Conservation (phyloP, 352 stramenopile genomes). For the Phytophthora syringae region DNA sequence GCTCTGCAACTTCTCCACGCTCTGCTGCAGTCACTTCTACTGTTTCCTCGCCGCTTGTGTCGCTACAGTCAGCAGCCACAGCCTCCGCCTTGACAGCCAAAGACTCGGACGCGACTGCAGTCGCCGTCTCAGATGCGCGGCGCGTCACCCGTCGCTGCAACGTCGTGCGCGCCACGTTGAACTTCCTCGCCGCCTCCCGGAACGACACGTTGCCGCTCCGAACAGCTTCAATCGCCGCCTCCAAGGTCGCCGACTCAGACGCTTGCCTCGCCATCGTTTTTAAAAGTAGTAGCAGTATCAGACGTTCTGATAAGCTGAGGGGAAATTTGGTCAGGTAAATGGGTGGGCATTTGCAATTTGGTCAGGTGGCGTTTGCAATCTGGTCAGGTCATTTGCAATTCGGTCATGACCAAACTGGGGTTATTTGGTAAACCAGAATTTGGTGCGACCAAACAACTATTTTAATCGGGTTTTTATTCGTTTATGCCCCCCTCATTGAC, state of each 20-base stretch:
- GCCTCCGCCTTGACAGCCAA: slow-evolving; percentile 10
- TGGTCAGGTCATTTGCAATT: too few relatives aligned
- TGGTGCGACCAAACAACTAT: too few relatives aligned
- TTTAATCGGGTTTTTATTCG: too few relatives aligned
- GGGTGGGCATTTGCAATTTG: too few relatives aligned
- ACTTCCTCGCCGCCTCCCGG: slow-evolving; percentile 74
- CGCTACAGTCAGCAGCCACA: slow-evolving; percentile 18
- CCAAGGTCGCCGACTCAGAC: slow-evolving; percentile 32
- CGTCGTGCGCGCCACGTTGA: slow-evolving; percentile 73
- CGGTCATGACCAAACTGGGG: too few relatives aligned
- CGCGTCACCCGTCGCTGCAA: slow-evolving; percentile 71
- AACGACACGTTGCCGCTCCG: slow-evolving; percentile 66
- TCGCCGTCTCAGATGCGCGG: slow-evolving; percentile 1
- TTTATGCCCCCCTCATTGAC: too few relatives aligned
- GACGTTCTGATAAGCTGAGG: too few relatives aligned
- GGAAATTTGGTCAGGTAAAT: too few relatives aligned
- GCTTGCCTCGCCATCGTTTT: slow-evolving; percentile 27
- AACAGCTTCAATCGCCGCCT: slow-evolving; percentile 71
- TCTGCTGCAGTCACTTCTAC: not conserved
- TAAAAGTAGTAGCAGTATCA: too few relatives aligned
- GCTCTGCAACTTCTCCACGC: not conserved
- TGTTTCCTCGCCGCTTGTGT: slow-evolving; percentile 26
- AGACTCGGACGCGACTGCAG: slow-evolving; percentile 14
- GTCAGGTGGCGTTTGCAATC: too few relatives aligned
- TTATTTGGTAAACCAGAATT: too few relatives aligned